Percentiles rank a stretch among this genome's conserved stretches.
These are phyloP conservation scores for Zygnema circumcarinatum DNA, from an alignment of 139 green algal species.

Conservation along the genomic window DNA sequence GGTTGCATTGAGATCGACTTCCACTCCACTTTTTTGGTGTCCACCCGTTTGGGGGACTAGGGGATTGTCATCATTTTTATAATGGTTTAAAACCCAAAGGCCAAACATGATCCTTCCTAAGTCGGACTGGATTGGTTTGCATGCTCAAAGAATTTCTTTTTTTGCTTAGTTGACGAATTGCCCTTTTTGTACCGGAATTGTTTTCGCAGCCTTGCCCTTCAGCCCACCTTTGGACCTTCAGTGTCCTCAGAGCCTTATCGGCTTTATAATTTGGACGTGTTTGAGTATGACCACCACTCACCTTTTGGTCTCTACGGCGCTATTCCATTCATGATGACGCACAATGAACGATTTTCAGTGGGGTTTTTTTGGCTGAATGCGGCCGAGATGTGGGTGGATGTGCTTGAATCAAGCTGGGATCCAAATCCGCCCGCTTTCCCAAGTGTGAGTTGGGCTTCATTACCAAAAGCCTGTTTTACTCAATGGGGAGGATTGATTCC, in stretches of 20 bases:
- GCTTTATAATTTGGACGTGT: constrained; percentile 99
- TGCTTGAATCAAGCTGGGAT: constrained; percentile 67
- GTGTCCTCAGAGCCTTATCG: constrained; percentile 87
- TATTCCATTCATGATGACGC: constrained; percentile 89
- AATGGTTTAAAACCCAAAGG: no score
- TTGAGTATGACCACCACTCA: constrained; percentile 91
- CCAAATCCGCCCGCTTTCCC: background rate
- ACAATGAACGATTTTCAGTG: constrained; percentile 74
- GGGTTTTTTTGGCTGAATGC: constrained; percentile 96
- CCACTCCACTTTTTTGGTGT: no score
- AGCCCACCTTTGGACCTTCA: constrained; percentile 53
- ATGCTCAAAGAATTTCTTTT: no score
- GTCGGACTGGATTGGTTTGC: no score
- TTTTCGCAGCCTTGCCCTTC: constrained; percentile 38
- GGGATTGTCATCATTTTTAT: no score
- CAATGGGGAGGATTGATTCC: no score
- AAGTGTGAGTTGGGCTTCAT: background rate
- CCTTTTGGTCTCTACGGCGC: constrained; percentile 97
- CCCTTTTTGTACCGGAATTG: no score
- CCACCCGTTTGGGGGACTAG: no score
- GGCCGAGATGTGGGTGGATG: constrained; percentile 97
- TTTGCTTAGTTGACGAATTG: no score
- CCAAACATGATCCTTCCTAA: no score
- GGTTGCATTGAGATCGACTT: no score
- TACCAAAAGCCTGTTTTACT: background rate